These are phyloP conservation scores for Citrus trifoliata DNA, from an alignment of 345 rosid species.

Conservation along the genomic window DNA sequence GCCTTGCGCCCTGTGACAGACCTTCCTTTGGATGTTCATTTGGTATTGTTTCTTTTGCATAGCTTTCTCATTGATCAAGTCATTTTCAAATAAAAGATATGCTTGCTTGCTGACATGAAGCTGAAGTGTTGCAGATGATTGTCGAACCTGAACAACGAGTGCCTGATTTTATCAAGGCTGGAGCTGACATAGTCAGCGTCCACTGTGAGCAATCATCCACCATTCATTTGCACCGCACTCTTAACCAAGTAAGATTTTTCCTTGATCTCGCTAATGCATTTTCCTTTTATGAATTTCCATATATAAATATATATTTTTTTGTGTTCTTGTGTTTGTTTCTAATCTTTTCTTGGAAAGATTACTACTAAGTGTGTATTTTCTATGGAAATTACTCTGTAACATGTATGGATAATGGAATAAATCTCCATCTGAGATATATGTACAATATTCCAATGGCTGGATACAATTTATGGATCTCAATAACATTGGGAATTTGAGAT, in stretches of 20 bases:
- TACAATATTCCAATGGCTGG: not conserved
- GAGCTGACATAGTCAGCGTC: conserved; percentile 96
- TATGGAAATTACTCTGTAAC: not conserved
- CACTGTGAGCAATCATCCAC: conserved; percentile 95
- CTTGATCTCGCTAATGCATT: not conserved
- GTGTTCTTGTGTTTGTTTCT: not conserved
- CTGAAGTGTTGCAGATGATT: conserved; percentile 66
- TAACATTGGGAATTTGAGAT: not conserved
- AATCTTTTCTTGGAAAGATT: not conserved
- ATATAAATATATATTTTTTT: not conserved
- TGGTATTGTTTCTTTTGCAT: conserved; percentile 44
- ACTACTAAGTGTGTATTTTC: not conserved
- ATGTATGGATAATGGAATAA: not conserved
- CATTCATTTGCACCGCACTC: conserved; percentile 94
- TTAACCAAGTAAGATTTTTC: conserved; percentile 51
- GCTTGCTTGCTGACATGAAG: conserved; percentile 14
- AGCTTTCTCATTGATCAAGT: not conserved
- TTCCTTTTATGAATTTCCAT: not conserved
- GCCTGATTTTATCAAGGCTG: conserved; percentile 96
- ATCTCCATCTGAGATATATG: not conserved
- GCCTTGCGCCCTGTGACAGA: conserved; percentile 93
- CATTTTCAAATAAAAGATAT: not conserved
- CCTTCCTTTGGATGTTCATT: conserved; percentile 96
- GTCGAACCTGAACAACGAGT: conserved; percentile 94
- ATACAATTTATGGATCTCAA: not conserved